These are phyloP conservation scores for Tricladium varicosporioides DNA, from an alignment of 2,329 filamentous ascomycete species.

Conservation along the genomic window DNA sequence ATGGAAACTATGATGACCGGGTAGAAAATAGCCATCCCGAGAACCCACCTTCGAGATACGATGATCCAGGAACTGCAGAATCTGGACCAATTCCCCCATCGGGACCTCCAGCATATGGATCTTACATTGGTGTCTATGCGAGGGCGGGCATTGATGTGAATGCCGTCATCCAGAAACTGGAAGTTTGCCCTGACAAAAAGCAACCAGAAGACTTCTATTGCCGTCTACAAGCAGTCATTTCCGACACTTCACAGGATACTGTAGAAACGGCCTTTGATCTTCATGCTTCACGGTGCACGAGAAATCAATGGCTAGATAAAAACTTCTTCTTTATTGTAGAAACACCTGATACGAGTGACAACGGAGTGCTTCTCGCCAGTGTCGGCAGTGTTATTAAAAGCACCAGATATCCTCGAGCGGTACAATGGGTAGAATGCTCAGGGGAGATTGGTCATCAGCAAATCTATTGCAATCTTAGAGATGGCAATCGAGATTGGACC, in stretches of 20 bases:
- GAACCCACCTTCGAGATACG: background rate
- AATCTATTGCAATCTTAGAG: background rate
- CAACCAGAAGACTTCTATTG: background rate
- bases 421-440: background rate
- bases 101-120: background rate
- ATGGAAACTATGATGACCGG: background rate
- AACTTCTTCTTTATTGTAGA: background rate
- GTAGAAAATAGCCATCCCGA: background rate
- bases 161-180: background rate
- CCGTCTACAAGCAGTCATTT: background rate
- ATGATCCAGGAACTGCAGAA: background rate
- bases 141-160: background rate
- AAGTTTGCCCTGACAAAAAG: background rate
- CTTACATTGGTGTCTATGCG: background rate
- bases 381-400: background rate
- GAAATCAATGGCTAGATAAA: background rate
- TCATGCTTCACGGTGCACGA: background rate
- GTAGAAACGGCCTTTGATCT: background rate
- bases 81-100: background rate
- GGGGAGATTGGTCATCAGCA: background rate
- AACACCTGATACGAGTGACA: background rate
- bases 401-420: background rate
- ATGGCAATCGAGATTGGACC: background rate
- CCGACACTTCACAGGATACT: background rate
- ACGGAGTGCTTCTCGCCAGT: background rate